Conservation (phyloP, 768 basidiomycete species). For the Russula dissimulans region DNA sequence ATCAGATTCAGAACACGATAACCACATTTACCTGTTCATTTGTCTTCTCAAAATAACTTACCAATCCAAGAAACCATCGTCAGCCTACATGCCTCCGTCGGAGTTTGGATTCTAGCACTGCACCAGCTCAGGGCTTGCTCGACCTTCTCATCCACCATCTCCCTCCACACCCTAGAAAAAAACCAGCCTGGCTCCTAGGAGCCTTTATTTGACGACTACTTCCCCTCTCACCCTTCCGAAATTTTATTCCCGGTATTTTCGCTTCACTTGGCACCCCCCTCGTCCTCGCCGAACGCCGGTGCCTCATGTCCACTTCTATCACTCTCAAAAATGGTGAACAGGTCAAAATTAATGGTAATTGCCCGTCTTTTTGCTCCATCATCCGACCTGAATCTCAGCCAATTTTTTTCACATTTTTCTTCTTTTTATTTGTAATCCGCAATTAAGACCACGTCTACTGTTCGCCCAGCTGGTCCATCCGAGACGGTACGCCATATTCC, state of each 20-base stretch:
- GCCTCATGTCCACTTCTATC: slow-evolving; percentile 39
- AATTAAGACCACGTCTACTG: slow-evolving; percentile 89
- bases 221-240: not conserved
- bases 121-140: slow-evolving; percentile 11
- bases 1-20: not conserved
- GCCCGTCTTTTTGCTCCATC: slow-evolving; percentile 16
- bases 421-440: slow-evolving; percentile 6
- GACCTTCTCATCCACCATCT: slow-evolving; percentile 6
- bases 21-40: not conserved
- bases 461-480: slow-evolving; percentile 83
- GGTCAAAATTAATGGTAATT: slow-evolving; percentile 80
- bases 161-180: slow-evolving; percentile 5
- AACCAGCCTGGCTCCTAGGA: not conserved
- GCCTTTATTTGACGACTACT: not conserved
- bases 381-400: slow-evolving; percentile 25
- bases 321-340: slow-evolving; percentile 73
- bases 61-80: not conserved
- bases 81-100: slow-evolving; percentile 13
- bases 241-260: slow-evolving; percentile 9
- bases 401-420: slow-evolving; percentile 5
- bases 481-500: slow-evolving; percentile 92
- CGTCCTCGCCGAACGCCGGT: slow-evolving; percentile 23
- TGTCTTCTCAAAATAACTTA: not conserved
- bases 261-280: slow-evolving; percentile 14
- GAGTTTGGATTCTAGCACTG: slow-evolving; percentile 20